phyloP scores from a whole-genome alignment of 371 early-diverging fungal genomes.

The Mortierella sp. region DNA sequence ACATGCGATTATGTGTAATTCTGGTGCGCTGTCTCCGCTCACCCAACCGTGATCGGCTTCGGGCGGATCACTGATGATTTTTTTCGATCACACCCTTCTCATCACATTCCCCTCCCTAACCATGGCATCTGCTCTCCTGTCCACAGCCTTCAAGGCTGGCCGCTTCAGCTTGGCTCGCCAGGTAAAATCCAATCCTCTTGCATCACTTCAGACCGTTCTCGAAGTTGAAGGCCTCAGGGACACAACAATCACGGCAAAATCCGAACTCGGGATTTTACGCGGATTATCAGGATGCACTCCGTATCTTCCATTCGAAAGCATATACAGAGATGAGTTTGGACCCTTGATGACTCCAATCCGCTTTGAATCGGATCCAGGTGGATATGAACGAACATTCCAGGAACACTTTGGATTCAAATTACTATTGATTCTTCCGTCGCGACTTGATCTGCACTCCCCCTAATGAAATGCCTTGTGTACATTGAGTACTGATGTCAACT shows the following conservation, averaged over 20 bases:
- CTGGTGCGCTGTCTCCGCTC: no score
- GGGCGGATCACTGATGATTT: background rate
- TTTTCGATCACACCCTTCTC: background rate
- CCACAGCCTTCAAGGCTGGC: conserved; percentile 50
- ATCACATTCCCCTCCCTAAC: conserved; percentile 9
- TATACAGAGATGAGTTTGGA: no score
- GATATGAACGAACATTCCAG: no score
- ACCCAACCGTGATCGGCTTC: background rate
- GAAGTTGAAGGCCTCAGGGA: background rate
- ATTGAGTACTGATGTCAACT: no score
- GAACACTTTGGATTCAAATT: conserved; percentile 2
- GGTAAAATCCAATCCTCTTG: conserved; percentile 22
- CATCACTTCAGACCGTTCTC: background rate
- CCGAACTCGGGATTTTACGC: background rate
- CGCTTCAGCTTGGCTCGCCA: conserved; percentile 52
- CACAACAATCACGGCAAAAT: background rate
- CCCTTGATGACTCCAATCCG: no score
- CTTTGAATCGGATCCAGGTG: no score
- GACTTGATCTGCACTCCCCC: no score
- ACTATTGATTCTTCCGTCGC: background rate
- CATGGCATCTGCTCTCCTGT: conserved; percentile 44
- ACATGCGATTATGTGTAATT: no score
- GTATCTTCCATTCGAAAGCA: no score
- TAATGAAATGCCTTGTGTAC: no score
- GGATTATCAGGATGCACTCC: no score